Evolutionary conservation across 768 basidiomycete species (phyloP).

Genomic region (Amanita pseudoporphyria): DNA sequence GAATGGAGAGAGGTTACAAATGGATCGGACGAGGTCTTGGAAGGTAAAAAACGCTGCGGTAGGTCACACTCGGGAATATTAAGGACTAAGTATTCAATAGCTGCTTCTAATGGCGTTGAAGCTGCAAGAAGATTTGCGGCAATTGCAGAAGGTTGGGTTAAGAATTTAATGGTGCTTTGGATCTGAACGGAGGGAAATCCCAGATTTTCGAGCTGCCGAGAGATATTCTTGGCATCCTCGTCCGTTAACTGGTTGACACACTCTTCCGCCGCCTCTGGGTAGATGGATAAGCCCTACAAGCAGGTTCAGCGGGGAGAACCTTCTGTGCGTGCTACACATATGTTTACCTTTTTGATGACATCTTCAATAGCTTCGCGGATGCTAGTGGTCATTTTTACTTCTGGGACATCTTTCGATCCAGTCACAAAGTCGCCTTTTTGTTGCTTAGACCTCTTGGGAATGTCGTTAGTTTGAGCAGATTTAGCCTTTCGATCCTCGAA

Average conservation of each 20-base stretch:
- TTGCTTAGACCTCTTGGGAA: background rate
- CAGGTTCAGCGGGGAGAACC: background rate
- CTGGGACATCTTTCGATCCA: constrained; percentile 32
- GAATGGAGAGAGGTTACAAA: constrained; percentile 60
- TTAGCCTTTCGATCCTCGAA: constrained; percentile 61
- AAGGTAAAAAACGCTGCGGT: constrained; percentile 59
- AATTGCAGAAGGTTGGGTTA: constrained; percentile 49
- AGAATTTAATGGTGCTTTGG: constrained; percentile 41
- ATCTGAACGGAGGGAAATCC: constrained; percentile 57
- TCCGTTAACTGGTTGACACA: constrained; percentile 26
- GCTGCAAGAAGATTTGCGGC: constrained; percentile 50
- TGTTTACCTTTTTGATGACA: constrained; percentile 60
- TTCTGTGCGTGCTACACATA: background rate
- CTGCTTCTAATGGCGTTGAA: constrained; percentile 61
- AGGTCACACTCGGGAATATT: constrained; percentile 84
- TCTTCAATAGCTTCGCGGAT: constrained; percentile 77
- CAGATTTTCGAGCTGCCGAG: constrained; percentile 46
- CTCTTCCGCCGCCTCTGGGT: constrained; percentile 35
- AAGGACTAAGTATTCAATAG: constrained; percentile 77
- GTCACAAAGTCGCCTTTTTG: background rate
- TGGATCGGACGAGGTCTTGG: constrained; percentile 54
- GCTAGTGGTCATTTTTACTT: constrained; percentile 74
- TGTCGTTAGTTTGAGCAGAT: constrained; percentile 33
- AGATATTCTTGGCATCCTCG: constrained; percentile 33
- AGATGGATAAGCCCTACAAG: constrained; percentile 39